Evolutionary conservation across 768 basidiomycete genomes (phyloP).

Genomic region (Suillus paluster): DNA sequence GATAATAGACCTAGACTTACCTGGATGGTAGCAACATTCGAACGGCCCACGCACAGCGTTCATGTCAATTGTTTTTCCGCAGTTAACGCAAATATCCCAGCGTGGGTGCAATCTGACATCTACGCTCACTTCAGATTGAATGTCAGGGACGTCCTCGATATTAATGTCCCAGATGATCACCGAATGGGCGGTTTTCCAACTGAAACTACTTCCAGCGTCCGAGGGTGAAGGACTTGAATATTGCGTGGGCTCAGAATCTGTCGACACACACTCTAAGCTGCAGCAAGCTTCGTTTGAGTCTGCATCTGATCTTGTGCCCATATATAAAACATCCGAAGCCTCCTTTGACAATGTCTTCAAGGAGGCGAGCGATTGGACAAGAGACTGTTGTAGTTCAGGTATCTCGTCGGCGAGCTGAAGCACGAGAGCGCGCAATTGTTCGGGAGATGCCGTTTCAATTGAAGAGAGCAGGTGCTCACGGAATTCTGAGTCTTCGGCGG

Average conservation of each 20-base stretch:
- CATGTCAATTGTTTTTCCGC: slow-evolving; percentile 51
- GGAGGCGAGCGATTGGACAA: background rate
- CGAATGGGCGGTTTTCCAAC: slow-evolving; percentile 2
- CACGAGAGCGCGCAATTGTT: background rate
- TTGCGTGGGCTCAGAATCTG: background rate
- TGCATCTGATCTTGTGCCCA: slow-evolving; percentile 1
- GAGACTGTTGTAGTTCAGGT: background rate
- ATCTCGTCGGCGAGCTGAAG: slow-evolving; percentile 6
- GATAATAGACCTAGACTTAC: slow-evolving; percentile 44
- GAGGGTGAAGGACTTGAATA: background rate
- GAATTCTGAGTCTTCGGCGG: background rate
- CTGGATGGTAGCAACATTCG: slow-evolving; percentile 57
- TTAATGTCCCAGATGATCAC: background rate
- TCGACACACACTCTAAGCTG: background rate
- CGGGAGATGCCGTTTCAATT: background rate
- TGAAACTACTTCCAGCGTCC: background rate
- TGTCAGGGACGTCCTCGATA: slow-evolving; percentile 6
- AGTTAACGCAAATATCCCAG: slow-evolving; percentile 53
- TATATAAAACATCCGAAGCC: background rate
- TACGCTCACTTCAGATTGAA: background rate
- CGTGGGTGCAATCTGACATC: slow-evolving; percentile 29
- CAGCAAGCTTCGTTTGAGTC: background rate
- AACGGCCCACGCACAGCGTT: slow-evolving; percentile 39
- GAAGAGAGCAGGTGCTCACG: slow-evolving; percentile 1
- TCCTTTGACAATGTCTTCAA: background rate